Percentiles rank a stretch among this genome's conserved stretches.
Conservation (phyloP, 495 filamentous ascomycete species). For the Daldinia childiae region DNA sequence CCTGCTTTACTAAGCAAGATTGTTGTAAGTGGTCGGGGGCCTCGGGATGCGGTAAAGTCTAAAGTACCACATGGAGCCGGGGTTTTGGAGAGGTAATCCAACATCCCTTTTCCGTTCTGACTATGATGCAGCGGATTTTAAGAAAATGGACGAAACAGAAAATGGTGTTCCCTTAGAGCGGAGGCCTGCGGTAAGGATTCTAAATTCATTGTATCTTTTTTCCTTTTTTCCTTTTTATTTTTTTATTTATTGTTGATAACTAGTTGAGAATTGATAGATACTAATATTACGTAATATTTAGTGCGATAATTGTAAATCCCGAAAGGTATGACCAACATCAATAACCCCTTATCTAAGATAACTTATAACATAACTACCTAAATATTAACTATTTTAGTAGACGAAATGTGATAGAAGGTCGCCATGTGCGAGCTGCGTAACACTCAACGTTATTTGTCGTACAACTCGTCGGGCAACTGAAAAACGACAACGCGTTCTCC, state of each 20-base stretch:
- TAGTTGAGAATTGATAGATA: neutral
- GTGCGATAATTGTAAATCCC: constrained; percentile 43
- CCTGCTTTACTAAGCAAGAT: neutral
- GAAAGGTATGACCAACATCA: constrained; percentile 30
- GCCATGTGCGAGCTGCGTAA: constrained; percentile 43
- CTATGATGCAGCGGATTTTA: constrained; percentile 1
- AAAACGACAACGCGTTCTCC: constrained; percentile 43
- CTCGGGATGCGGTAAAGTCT: constrained; percentile 34
- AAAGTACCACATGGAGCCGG: neutral
- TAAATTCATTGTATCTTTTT: neutral
- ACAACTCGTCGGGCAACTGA: constrained; percentile 32
- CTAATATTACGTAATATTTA: constrained; percentile 11
- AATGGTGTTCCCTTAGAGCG: constrained; percentile 27
- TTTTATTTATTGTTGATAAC: too few relatives aligned
- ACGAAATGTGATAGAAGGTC: constrained; percentile 42
- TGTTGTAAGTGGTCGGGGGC: constrained; percentile 17
- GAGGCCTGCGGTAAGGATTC: constrained; percentile 39
- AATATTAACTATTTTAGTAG: constrained; percentile 4
- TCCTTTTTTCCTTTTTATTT: neutral
- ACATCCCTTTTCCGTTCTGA: neutral
- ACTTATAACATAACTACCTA: neutral
- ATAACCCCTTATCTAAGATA: neutral
- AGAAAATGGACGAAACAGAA: constrained; percentile 34
- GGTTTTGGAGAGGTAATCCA: neutral
- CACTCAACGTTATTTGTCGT: constrained; percentile 39